Evolutionary conservation across 805 yeast genomes (phyloP).

Genomic region (Priceomyces carsonii): DNA sequence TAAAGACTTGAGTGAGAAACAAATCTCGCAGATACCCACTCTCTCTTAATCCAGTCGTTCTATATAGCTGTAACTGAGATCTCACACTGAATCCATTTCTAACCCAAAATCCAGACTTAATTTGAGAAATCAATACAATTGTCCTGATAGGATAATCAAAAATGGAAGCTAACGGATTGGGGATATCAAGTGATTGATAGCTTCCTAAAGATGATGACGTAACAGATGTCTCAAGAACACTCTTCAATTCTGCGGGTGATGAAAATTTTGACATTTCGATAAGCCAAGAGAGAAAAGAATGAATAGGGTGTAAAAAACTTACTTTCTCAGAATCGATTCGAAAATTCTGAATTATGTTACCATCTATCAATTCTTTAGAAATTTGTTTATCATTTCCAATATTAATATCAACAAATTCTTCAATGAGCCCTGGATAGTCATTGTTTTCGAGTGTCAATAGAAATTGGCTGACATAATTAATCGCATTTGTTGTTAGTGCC

Average conservation of each 20-base stretch:
- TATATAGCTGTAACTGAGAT: slow-evolving; percentile 77
- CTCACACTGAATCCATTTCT: slow-evolving; percentile 85
- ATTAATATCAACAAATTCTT: slow-evolving; percentile 28
- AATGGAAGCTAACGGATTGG: slow-evolving; percentile 28
- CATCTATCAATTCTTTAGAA: slow-evolving; percentile 23
- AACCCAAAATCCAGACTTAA: slow-evolving; percentile 90
- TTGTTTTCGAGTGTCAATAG: slow-evolving; percentile 30
- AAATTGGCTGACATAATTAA: slow-evolving; percentile 28
- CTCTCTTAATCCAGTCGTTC: slow-evolving; percentile 77
- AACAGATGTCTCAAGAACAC: slow-evolving; percentile 17
- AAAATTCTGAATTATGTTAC: slow-evolving; percentile 21
- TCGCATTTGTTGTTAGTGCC: slow-evolving; percentile 24
- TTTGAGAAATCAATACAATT: slow-evolving; percentile 76
- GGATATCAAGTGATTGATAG: slow-evolving; percentile 9
- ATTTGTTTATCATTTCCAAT: slow-evolving; percentile 13
- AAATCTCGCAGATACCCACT: slow-evolving; percentile 80
- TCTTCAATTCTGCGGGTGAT: slow-evolving; percentile 20
- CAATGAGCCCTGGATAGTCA: slow-evolving; percentile 26
- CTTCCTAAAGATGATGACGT: slow-evolving; percentile 8
- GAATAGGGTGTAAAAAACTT: slow-evolving; percentile 80
- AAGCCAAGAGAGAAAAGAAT: slow-evolving; percentile 70
- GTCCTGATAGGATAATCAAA: slow-evolving; percentile 80
- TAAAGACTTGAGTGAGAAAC: slow-evolving; percentile 66
- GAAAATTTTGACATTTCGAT: slow-evolving; percentile 51
- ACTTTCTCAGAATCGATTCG: slow-evolving; percentile 44